These are phyloP conservation scores for Helotiales sp. DNA, from an alignment of 2,329 filamentous ascomycete species.

Conservation along the genomic window DNA sequence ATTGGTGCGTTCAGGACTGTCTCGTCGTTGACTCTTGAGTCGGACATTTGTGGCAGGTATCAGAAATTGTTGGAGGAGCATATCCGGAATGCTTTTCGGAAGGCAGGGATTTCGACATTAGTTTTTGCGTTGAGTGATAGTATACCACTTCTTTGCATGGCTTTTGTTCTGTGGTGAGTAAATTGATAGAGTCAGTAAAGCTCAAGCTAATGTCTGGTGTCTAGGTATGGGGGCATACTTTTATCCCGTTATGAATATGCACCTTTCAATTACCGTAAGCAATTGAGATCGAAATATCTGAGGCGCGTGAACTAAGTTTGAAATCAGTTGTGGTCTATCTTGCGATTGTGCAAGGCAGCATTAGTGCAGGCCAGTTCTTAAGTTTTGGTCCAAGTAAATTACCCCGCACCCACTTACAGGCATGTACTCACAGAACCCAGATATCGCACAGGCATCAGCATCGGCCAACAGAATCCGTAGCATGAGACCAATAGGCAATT, in stretches of 20 bases:
- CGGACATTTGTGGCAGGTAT: conserved; percentile 58
- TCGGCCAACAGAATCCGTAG: conserved; percentile 65
- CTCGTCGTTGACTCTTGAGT: conserved; percentile 59
- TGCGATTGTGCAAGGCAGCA: conserved; percentile 56
- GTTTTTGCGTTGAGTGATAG: conserved; percentile 61
- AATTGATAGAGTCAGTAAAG: too few species aligned
- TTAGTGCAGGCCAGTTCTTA: conserved; percentile 59
- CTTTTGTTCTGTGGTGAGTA: conserved; percentile 55
- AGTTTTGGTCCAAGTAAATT: conserved; percentile 53
- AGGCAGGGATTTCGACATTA: conserved; percentile 53
- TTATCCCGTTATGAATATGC: conserved; percentile 44
- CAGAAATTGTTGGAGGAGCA: conserved; percentile 52
- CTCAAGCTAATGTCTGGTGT: background rate
- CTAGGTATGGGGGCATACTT: conserved; percentile 53
- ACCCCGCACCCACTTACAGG: background rate
- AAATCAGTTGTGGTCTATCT: conserved; percentile 59
- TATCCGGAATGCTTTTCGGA: conserved; percentile 52
- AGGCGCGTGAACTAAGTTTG: too few species aligned
- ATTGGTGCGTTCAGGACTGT: conserved; percentile 52
- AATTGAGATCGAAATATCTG: too few species aligned
- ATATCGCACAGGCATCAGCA: conserved; percentile 62
- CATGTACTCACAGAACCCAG: conserved; percentile 19
- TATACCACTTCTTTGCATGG: conserved; percentile 61
- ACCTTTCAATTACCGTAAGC: conserved; percentile 33
- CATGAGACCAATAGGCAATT: conserved; percentile 34